Evolutionary conservation across 2,329 filamentous ascomycete genomes (phyloP), one percentile per base, ranked within the genome.

Genomic region (Colletotrichum cuscutae): DNA sequence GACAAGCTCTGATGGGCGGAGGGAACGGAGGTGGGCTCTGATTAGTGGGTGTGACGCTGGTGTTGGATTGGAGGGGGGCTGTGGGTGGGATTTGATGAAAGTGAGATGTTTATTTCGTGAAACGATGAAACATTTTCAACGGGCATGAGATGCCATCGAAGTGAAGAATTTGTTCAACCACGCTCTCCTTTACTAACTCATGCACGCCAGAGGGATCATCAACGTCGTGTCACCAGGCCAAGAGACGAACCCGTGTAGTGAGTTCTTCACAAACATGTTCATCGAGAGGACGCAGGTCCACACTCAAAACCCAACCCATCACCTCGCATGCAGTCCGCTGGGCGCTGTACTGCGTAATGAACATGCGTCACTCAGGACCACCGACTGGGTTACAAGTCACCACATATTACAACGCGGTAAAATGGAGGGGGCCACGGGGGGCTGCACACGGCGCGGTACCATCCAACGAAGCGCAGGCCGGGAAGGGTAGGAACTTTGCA

Each of bases 311-410:
- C 30, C 30, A 46, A 46, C 19, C 19, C 42, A 46, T 46, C 19
- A n/a, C 42, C 42, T 11, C 19, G 42, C 42, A 49, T 49, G 42
- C 7, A 22, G 42, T 11, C 42, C 19, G 19, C 8, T 49, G 8
- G 7, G 8, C 1, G 19, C 42, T 49, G 42, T 5, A 26, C 26
- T 26, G 26, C 26, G 26, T 49, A 22, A 49, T 49, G 42, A 49
- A 49, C 58, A 61, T 24, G 4, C 30, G 26, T 61, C 37, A 28
- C 28, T 15, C 11, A 22, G 37, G 37, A n/a, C 22, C 28, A 57
- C 30, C 15, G 63, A 61, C 62, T 71, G 62, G 54, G 53, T n/a
- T n/a, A 60, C 28, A 46, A 19, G 59, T n/a, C 26, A 60, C 28
- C 24, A 26, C 59, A 4, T 13, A n/a, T n/a, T n/a, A 22, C 19